phyloP scores from a whole-genome alignment of 352 stramenopile genomes.

The Thraustochytrium sp. region DNA sequence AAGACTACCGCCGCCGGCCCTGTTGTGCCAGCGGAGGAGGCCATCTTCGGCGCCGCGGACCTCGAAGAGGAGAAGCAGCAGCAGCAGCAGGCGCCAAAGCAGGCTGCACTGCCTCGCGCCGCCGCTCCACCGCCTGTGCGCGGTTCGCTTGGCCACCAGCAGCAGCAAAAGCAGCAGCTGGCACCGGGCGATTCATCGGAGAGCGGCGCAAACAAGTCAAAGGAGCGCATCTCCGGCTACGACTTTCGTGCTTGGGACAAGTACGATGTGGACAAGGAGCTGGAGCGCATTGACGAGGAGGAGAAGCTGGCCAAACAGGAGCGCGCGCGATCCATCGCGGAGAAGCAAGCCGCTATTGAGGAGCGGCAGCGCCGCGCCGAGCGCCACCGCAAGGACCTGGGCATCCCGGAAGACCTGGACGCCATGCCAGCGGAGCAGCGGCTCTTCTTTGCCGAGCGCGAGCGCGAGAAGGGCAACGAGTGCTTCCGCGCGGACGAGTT shows the following conservation, averaged over 20 bases:
- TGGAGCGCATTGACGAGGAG: conserved; percentile 63
- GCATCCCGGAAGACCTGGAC: conserved; percentile 9
- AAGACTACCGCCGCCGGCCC: no score
- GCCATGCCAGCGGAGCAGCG: conserved; percentile 45
- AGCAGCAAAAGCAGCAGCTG: no score
- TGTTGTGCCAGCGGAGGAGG: no score
- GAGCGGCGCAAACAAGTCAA: no score
- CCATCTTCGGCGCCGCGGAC: not conserved
- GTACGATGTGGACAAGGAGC: conserved; percentile 73
- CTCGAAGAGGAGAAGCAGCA: not conserved
- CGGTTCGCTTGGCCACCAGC: no score
- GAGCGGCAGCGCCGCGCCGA: not conserved
- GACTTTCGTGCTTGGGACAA: conserved; percentile 84
- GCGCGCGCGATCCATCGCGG: not conserved
- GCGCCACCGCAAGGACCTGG: not conserved
- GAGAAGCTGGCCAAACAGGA: conserved; percentile 42
- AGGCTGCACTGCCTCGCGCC: no score
- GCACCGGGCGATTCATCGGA: no score
- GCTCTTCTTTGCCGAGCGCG: conserved; percentile 52
- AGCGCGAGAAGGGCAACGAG: conserved; percentile 89
- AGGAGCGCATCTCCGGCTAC: conserved; percentile 58
- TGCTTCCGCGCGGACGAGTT: conserved; percentile 74
- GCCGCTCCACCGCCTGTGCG: no score
- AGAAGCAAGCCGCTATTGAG: conserved; percentile 51
- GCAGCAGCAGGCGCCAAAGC: no score